A percentile compares a stretch with the other conserved stretches of the same genome.
These are phyloP conservation scores for Capsicum baccatum DNA, from an alignment of 257 asterid genomes.

Conservation along the genomic window DNA sequence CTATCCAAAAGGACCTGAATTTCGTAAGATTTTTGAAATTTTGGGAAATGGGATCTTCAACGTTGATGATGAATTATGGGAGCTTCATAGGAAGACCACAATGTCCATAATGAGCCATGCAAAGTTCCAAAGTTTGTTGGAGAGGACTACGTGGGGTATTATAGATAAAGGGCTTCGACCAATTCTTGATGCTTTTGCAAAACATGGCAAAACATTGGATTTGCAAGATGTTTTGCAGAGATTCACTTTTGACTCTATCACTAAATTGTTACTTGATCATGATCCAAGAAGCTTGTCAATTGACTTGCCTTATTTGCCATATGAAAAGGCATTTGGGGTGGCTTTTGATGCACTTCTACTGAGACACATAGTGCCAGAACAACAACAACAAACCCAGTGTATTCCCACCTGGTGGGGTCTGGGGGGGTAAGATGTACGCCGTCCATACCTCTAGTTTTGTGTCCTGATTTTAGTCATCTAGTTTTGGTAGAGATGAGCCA, in stretches of 20 bases:
- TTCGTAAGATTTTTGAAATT: constrained; percentile 21
- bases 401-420: too few relatives aligned
- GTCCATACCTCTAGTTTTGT: too few relatives aligned
- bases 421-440: too few relatives aligned
- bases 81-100: constrained; percentile 17
- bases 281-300: constrained; percentile 11
- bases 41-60: constrained; percentile 29
- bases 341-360: background rate
- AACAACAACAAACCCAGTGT: too few relatives aligned
- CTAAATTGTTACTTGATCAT: constrained; percentile 3
- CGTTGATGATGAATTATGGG: constrained; percentile 22
- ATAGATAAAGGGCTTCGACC: background rate
- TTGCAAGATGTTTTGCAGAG: constrained; percentile 28
- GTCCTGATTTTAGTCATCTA: background rate
- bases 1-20: constrained; percentile 25
- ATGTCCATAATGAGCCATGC: constrained; percentile 23
- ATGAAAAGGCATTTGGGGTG: background rate
- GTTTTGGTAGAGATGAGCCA: background rate
- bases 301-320: background rate
- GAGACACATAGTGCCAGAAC: background rate
- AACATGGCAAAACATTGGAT: background rate
- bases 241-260: constrained; percentile 25
- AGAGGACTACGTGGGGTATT: background rate
- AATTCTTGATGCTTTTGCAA: constrained; percentile 18
- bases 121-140: constrained; percentile 2